A percentile compares a stretch with the other conserved stretches of the same genome.
phyloP scores from a whole-genome alignment of 2,329 filamentous ascomycete species.

The Aspergillus sp. region DNA sequence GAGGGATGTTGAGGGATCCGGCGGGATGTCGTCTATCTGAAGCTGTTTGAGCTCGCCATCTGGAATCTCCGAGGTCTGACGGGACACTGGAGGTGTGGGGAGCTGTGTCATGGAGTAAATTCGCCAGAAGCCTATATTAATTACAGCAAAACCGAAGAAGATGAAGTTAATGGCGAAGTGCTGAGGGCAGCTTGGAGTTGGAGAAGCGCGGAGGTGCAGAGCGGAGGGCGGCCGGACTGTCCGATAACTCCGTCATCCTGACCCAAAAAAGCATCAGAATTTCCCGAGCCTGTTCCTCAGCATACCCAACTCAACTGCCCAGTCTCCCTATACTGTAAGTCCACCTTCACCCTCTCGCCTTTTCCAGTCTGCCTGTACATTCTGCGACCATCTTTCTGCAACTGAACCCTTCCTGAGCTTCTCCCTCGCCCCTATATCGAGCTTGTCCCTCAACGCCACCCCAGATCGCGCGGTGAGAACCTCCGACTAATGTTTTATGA shows the following conservation, averaged over 20 bases:
- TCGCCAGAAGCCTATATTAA: not conserved
- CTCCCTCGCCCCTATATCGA: not conserved
- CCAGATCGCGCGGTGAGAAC: conserved; percentile 9
- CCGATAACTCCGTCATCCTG: conserved; percentile 40
- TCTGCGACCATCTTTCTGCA: not conserved
- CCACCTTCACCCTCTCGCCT: not conserved
- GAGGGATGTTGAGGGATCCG: conserved; percentile 34
- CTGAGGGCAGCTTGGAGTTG: not conserved
- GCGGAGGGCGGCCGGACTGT: conserved; percentile 27
- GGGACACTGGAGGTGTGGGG: conserved; percentile 36
- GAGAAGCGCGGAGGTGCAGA: not conserved
- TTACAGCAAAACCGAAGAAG: not conserved
- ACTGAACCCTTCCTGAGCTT: not conserved
- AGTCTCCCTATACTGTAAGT: conserved; percentile 6
- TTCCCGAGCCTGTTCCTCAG: conserved; percentile 25
- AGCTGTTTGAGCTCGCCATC: conserved; percentile 20
- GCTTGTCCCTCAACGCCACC: conserved; percentile 12
- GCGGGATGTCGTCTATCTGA: conserved; percentile 17
- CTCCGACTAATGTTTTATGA: not conserved
- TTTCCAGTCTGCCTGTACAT: not conserved
- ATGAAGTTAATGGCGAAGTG: not conserved
- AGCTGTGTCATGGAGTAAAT: conserved; percentile 31
- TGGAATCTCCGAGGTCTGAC: conserved; percentile 28
- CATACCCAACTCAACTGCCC: conserved; percentile 6
- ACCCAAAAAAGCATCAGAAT: conserved; percentile 35